A percentile compares a stretch with the other conserved stretches of the same genome.
These are phyloP conservation scores for Isatis tinctoria DNA, from an alignment of 345 rosid genomes.

Conservation along the genomic window DNA sequence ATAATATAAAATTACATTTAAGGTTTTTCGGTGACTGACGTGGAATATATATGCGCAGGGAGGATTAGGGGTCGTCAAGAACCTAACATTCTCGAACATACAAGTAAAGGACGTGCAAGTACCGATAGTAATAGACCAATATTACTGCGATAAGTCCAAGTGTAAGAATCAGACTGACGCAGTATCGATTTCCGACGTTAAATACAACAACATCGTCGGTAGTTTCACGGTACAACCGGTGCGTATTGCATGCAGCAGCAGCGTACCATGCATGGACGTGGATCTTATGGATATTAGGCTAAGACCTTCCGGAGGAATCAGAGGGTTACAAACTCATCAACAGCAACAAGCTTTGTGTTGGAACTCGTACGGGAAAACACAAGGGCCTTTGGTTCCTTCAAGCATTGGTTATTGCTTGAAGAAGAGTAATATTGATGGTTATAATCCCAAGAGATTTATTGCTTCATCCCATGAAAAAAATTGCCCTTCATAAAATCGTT, in stretches of 20 bases:
- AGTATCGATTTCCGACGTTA: conserved; percentile 62
- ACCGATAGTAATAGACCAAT: conserved; percentile 81
- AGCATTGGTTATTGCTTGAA: conserved; percentile 71
- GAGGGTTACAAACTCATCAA: conserved; percentile 37
- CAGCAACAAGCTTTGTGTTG: conserved; percentile 53
- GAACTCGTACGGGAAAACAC: conserved; percentile 81
- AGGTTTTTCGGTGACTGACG: neutral
- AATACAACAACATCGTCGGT: conserved; percentile 58
- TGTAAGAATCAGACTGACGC: conserved; percentile 81
- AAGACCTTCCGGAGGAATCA: conserved; percentile 39
- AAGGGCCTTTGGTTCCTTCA: conserved; percentile 72
- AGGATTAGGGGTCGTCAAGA: conserved; percentile 70
- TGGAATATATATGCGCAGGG: conserved; percentile 40
- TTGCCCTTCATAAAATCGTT: conserved; percentile 29
- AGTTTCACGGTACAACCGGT: conserved; percentile 63
- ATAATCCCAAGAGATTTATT: conserved; percentile 29
- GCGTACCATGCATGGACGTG: conserved; percentile 67
- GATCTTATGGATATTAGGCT: conserved; percentile 58
- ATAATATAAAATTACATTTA: neutral
- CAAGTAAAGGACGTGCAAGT: conserved; percentile 63
- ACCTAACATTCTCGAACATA: conserved; percentile 67
- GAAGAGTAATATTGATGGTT: conserved; percentile 35
- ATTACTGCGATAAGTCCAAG: conserved; percentile 68
- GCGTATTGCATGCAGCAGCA: conserved; percentile 67
- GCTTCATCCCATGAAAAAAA: conserved; percentile 51